Percentiles rank a stretch among this genome's conserved stretches.
These are phyloP conservation scores for Casuarina equisetifolia DNA, from an alignment of 306 rosid genomes.

Conservation along the genomic window DNA sequence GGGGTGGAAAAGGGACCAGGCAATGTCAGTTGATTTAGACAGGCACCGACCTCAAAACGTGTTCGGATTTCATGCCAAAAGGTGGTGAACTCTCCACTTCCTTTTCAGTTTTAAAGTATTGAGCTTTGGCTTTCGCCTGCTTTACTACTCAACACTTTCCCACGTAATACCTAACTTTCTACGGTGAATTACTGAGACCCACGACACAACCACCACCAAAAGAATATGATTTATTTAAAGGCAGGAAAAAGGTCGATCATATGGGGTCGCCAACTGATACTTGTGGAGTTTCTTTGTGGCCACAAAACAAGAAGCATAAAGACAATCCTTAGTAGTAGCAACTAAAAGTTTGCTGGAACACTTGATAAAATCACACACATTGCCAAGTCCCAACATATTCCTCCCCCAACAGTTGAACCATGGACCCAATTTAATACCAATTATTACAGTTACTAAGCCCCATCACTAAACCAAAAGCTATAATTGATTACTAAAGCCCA, in stretches of 20 bases:
- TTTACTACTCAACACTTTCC: constrained; percentile 25
- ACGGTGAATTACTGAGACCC: constrained; percentile 23
- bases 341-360: too few species aligned
- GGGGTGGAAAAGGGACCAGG: constrained; percentile 44
- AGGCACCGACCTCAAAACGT: constrained; percentile 46
- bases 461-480: too few species aligned
- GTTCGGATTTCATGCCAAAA: constrained; percentile 38
- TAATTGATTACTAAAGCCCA: too few species aligned
- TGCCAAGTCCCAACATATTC: too few species aligned
- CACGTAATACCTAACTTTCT: constrained; percentile 37
- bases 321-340: too few species aligned
- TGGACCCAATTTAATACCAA: too few species aligned
- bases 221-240: constrained; percentile 12
- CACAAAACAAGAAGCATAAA: too few species aligned
- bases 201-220: constrained; percentile 34
- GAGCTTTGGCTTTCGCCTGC: constrained; percentile 15
- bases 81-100: constrained; percentile 38
- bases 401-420: too few species aligned
- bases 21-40: constrained; percentile 53
- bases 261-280: not conserved
- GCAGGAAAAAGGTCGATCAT: constrained; percentile 13
- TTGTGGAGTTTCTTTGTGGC: not conserved
- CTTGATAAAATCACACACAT: too few species aligned
- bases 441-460: too few species aligned
- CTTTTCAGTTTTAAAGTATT: constrained; percentile 27